Evolutionary conservation across 768 basidiomycete genomes (phyloP), one percentile per base, ranked within the genome.

Genomic region (Coprinellus micaceus): DNA sequence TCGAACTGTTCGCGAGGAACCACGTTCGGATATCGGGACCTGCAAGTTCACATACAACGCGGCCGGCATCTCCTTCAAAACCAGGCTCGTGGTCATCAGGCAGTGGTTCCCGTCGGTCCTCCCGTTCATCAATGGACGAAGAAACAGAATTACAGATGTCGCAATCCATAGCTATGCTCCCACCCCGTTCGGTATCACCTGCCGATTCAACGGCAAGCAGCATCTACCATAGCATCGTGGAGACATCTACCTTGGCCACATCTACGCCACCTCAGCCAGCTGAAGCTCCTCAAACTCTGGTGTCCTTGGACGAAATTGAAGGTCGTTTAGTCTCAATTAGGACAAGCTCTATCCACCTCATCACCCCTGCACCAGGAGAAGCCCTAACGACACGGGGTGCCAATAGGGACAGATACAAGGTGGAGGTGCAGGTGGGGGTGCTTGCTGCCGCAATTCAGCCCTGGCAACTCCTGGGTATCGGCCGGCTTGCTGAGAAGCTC

Each of bases 161-260:
- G 6, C 87, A 90, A 65, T 91, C 89, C 4, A 73, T 90, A 30
- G 85, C 78, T 2, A 77, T 71, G 52, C 74, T 93, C 36, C 86
- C 82, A 39, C 80, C 77, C 12, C 66, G 74, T 41, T 53, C 78
- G 9, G 61, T 62, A 6, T 82, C 76, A n/a, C 74, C 78, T 17
- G 61, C 73, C 47, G 71, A 67, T 37, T 84, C 85, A 19, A 70
- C 79, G 47, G 69, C 77, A 4, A 82, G 82, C 61, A 91, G 85
- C 70, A 82, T 93, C 78, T 94, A 92, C 66, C 81, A 88, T 61
- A 93, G 90, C 61, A 87, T 59, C 12, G 39, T 62, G 15, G 47
- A 49, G 26, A 25, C 15, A 9, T 49, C 47, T 15, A 10, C 10
- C 30, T 21, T 17, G 25, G 15, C 26, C 13, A 30, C 4, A 17